Evolutionary conservation across 2,329 filamentous ascomycete species (phyloP), one percentile per base, ranked within the genome.

Genomic region (Penicillium sp.): DNA sequence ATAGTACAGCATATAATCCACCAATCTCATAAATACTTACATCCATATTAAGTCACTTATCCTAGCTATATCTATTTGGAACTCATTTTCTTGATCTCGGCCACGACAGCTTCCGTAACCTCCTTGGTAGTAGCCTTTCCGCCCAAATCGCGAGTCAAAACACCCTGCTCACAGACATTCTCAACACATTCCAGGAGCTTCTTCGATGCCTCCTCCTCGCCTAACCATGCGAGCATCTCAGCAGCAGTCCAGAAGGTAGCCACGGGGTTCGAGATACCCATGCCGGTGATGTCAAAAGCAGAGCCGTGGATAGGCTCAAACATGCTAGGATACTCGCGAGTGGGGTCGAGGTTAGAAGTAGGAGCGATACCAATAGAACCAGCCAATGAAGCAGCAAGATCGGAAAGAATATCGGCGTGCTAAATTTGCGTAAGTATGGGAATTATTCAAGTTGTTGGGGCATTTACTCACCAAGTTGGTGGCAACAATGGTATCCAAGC

Each of bases 361-460:
- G 88, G 87, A 3, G 88, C 88, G 57, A 91, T 90, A 9, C 88
- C 88, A 59, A 91, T 90, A 2, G 83, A 87, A 0, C 88, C 88
- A 3, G 88, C 88, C 7, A 90, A 76, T 0, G 87, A 86, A 14
- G 88, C 88, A 6, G 88, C 88, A 21, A 91, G 77, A 66, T 91
- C 88, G 0, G 87, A 89, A 4, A 91, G 80, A 50, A 90, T 89
- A 60, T 90, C 87, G 6, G 85, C 86, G 72, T 82, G 69, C 68
- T 75, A 46, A 27, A 31, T 0, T 42, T 74, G 70, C 66, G 75
- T 62, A 10, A 63, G 60, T 47, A 29, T 42, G 14, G 25, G 8
- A 45, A 13, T 2, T 16, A 16, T 14, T 21, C 42, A 43, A 4
- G 14, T 4, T 49, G 14, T 25, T 9, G 3, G 3, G 10, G 21